Percentiles rank a stretch among this genome's conserved stretches.
Evolutionary conservation across 768 basidiomycete genomes (phyloP).

Genomic region (Trametes cubensis): DNA sequence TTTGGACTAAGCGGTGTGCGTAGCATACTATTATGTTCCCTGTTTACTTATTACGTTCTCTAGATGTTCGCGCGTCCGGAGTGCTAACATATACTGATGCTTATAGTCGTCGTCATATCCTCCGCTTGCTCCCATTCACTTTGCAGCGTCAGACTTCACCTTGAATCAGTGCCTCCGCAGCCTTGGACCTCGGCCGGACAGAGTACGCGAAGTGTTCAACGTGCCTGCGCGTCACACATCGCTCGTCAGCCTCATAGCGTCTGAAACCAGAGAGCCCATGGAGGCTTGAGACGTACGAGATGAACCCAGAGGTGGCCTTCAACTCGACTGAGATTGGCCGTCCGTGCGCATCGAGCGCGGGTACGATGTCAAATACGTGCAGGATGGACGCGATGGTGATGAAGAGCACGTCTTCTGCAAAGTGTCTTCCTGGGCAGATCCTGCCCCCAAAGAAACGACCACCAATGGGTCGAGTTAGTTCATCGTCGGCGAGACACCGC

Average conservation of each 20-base stretch:
- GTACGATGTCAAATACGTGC: conserved; percentile 21
- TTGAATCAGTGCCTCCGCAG: conserved; percentile 3
- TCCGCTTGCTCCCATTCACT: no score
- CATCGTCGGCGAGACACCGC: background rate
- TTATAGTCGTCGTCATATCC: no score
- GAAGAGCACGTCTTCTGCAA: conserved; percentile 18
- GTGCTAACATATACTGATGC: no score
- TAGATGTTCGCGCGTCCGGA: no score
- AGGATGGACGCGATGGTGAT: conserved; percentile 20
- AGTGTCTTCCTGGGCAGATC: conserved; percentile 25
- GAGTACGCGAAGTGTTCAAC: background rate
- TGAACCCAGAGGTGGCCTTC: conserved; percentile 6
- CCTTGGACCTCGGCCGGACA: background rate
- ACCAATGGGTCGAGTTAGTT: background rate
- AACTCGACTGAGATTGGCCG: conserved; percentile 9
- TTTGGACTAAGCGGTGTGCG: background rate
- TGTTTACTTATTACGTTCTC: no score
- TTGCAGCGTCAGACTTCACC: background rate
- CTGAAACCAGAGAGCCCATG: no score
- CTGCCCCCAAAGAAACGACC: background rate
- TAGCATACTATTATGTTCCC: no score
- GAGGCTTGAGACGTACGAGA: conserved; percentile 8
- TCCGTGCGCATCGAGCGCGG: conserved; percentile 12
- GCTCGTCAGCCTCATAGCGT: no score
- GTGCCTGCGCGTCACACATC: background rate